These are phyloP conservation scores for Mortierella sp. DNA, from an alignment of 371 early-diverging fungal species.

Conservation along the genomic window DNA sequence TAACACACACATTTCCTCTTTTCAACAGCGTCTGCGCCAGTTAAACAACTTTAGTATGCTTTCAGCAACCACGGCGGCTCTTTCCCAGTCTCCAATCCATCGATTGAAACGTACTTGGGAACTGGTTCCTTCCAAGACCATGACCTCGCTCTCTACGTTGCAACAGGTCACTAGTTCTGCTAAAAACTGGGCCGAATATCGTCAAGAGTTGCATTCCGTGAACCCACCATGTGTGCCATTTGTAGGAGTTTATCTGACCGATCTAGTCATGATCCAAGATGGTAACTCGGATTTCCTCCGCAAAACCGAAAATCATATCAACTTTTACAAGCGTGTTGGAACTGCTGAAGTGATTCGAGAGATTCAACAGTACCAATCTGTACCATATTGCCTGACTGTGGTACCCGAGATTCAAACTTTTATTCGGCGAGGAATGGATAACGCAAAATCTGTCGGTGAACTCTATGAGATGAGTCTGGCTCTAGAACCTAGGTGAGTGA, in stretches of 20 bases:
- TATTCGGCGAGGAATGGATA: slow-evolving; percentile 70
- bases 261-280: slow-evolving; percentile 94
- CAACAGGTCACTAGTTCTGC: slow-evolving; percentile 80
- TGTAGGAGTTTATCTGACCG: slow-evolving; percentile 89
- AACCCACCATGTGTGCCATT: slow-evolving; percentile 96
- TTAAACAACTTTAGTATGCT: slow-evolving; percentile 95
- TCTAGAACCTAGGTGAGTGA: slow-evolving; percentile 75
- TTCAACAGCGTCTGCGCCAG: slow-evolving; percentile 69
- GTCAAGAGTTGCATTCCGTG: slow-evolving; percentile 85
- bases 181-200: slow-evolving; percentile 89
- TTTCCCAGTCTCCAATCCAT: slow-evolving; percentile 90
- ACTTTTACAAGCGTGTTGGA: slow-evolving; percentile 92
- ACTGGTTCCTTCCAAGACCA: slow-evolving; percentile 68
- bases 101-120: slow-evolving; percentile 94
- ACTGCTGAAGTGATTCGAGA: slow-evolving; percentile 93
- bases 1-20: neutral
- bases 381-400: slow-evolving; percentile 80
- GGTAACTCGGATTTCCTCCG: slow-evolving; percentile 86
- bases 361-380: slow-evolving; percentile 91
- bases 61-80: slow-evolving; percentile 90
- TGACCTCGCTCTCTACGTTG: slow-evolving; percentile 63
- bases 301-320: slow-evolving; percentile 73
- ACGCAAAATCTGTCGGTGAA: slow-evolving; percentile 72
- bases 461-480: slow-evolving; percentile 76
- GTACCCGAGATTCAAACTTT: slow-evolving; percentile 88